Base-by-base conservation (phyloP, 768 basidiomycete species). In the Stropharia rugosoannulata region DNA sequence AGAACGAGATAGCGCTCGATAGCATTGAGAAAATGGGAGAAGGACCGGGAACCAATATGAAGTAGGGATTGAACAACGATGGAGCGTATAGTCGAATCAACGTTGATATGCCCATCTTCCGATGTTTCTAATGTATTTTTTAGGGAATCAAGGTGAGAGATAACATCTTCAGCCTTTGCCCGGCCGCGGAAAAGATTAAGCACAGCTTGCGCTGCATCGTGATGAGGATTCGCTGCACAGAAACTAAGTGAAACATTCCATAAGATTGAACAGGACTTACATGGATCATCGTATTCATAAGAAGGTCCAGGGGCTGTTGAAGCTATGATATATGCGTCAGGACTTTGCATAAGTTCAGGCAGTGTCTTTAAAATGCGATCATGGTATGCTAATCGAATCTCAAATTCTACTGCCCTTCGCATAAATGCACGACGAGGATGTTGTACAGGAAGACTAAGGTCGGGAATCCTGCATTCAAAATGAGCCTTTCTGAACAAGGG, bases 11-110 rank as follows among this genome's bases (percentile, higher is more conserved):
- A 98, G 15, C 97, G 88, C 67, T 99, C 97, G 61, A 98, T 93
- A 3, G 95, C 95, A 66, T 98, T 98, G 61, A 98, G 84, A 63
- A 98, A 87, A 71, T 99, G 97, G 0, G 95, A 98, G 78, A 99
- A 98, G 3, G 95, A 97, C 13, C 97, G 87, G 2, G 91, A 86
- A 49, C 97, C 97, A 57, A 98, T 90, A 67, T 91, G 86, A 5
- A 98, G 80, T 4, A 98, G 80, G 11, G 91, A 93, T 63, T 98
- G 94, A 45, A 93, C 79, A 15, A 90, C 80, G 61, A 98, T 89
- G 27, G 89, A 86, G 19, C 92, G 86, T 39, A 88, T 75, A 49
- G 86, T 70, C 15, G 76, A 65, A 62, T 91, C 87, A 12, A 93
- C 79, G 54, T 88, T 86, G 58, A 74, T 64, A 7, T 77, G 79